phyloP scores from a whole-genome alignment of 371 early-diverging fungal species.

The Mortierella sp. region DNA sequence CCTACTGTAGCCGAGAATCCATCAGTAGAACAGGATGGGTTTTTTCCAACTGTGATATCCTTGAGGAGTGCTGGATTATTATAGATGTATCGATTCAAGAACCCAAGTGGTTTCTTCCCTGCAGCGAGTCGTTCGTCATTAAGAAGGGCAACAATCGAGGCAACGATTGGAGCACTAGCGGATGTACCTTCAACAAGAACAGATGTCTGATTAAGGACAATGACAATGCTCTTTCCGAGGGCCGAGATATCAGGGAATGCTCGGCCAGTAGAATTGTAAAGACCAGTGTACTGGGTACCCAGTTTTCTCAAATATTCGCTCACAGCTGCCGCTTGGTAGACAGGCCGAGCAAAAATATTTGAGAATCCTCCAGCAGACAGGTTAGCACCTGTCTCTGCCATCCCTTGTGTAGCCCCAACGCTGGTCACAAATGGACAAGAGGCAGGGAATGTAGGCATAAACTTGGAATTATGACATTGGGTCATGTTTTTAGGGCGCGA shows the following conservation, averaged over 20 bases:
- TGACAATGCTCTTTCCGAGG: background rate
- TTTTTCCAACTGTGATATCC: conserved; percentile 14
- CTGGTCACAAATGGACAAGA: conserved; percentile 23
- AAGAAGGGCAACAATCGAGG: conserved; percentile 2
- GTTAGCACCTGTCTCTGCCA: conserved; percentile 1
- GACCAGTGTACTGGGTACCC: background rate
- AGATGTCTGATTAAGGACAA: too few species aligned
- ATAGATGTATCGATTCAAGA: conserved; percentile 19
- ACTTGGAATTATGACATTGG: too few species aligned
- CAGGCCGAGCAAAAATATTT: background rate
- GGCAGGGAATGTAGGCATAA: conserved; percentile 10
- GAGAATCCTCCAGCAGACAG: conserved; percentile 30
- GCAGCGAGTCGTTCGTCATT: conserved; percentile 3
- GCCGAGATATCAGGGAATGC: conserved; percentile 21
- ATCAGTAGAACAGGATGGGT: conserved; percentile 3
- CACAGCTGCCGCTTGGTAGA: background rate
- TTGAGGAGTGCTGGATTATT: background rate
- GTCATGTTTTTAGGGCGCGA: too few species aligned
- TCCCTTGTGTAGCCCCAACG: conserved; percentile 14
- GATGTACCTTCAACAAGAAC: background rate
- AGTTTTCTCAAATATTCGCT: background rate
- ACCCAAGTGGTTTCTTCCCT: conserved; percentile 5
- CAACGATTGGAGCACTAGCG: conserved; percentile 19
- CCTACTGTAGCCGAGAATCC: conserved; percentile 14
- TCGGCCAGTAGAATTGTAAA: conserved; percentile 1